Evolutionary conservation across 2,329 filamentous ascomycete species (phyloP).

Genomic region (Didymella segeticola): DNA sequence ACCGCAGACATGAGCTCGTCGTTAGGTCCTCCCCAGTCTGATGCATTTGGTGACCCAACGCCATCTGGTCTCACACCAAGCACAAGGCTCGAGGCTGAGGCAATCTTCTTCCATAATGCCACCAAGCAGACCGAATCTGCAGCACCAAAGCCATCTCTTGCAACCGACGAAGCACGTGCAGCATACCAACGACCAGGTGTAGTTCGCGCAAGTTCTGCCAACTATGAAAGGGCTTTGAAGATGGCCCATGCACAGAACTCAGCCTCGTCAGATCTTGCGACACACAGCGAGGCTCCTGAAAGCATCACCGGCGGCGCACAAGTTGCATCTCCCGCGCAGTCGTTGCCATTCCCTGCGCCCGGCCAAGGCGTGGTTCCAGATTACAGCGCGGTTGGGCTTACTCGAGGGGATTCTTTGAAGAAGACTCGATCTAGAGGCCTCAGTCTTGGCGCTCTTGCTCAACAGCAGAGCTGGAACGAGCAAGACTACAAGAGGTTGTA

Average conservation of each 20-base stretch:
- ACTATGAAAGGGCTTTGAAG: slow-evolving; percentile 41
- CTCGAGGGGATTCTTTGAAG: slow-evolving; percentile 36
- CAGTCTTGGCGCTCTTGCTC: slow-evolving; percentile 38
- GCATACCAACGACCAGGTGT: slow-evolving; percentile 37
- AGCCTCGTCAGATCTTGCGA: slow-evolving; percentile 33
- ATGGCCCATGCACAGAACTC: slow-evolving; percentile 29
- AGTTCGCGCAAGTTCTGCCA: slow-evolving; percentile 36
- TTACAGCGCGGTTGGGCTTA: slow-evolving; percentile 31
- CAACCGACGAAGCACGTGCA: slow-evolving; percentile 32
- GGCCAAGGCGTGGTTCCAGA: slow-evolving; percentile 46
- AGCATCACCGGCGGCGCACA: slow-evolving; percentile 17
- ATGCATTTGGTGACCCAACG: slow-evolving; percentile 33
- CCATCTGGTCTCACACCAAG: slow-evolving; percentile 46
- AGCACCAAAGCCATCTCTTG: slow-evolving; percentile 36
- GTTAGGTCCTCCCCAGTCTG: slow-evolving; percentile 28
- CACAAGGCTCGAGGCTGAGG: slow-evolving; percentile 46
- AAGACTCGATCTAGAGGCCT: slow-evolving; percentile 39
- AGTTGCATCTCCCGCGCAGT: slow-evolving; percentile 26
- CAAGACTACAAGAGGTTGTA: slow-evolving; percentile 45
- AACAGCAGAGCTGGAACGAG: slow-evolving; percentile 44
- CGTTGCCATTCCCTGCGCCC: slow-evolving; percentile 34
- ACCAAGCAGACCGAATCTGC: slow-evolving; percentile 45
- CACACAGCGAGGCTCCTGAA: slow-evolving; percentile 19
- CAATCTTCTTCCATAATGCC: slow-evolving; percentile 41
- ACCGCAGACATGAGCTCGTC: slow-evolving; percentile 26